Evolutionary conservation across 208 protist genomes (phyloP).

Genomic region (Leishmania tropica): DNA sequence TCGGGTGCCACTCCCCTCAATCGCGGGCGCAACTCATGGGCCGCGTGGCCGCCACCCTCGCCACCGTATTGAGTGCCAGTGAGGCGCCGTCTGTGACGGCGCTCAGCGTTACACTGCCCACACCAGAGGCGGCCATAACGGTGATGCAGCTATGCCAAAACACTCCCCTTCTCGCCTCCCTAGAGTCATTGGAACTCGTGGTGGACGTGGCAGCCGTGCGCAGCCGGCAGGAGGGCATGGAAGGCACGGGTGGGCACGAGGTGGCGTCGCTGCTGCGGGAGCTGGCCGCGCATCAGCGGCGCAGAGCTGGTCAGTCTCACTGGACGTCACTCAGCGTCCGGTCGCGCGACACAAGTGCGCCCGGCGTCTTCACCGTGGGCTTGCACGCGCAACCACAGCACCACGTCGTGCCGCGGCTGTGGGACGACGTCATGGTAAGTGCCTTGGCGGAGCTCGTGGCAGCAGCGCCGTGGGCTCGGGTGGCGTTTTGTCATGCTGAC

Average conservation of each 20-base stretch:
- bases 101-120: constrained; percentile 25
- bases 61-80: background rate
- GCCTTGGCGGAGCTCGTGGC: constrained; percentile 38
- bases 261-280: constrained; percentile 24
- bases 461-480: constrained; percentile 15
- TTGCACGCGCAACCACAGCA: background rate
- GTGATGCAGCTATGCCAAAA: constrained; percentile 9
- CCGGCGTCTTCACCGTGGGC: background rate
- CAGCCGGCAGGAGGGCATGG: constrained; percentile 7
- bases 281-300: constrained; percentile 6
- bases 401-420: constrained; percentile 26
- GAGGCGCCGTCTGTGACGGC: constrained; percentile 13
- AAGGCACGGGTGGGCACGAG: constrained; percentile 1
- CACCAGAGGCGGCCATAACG: constrained; percentile 10
- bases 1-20: constrained; percentile 5
- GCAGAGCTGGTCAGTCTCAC: background rate
- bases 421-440: constrained; percentile 27
- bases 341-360: constrained; percentile 5
- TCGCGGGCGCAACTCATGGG: constrained; percentile 21
- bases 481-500: constrained; percentile 41
- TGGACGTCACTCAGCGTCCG: constrained; percentile 8
- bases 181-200: constrained; percentile 34
- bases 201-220: constrained; percentile 23
- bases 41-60: constrained; percentile 20
- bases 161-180: constrained; percentile 20